Base-by-base conservation (phyloP, 139 green algal species). In the Edaphochlamys debaryana region DNA sequence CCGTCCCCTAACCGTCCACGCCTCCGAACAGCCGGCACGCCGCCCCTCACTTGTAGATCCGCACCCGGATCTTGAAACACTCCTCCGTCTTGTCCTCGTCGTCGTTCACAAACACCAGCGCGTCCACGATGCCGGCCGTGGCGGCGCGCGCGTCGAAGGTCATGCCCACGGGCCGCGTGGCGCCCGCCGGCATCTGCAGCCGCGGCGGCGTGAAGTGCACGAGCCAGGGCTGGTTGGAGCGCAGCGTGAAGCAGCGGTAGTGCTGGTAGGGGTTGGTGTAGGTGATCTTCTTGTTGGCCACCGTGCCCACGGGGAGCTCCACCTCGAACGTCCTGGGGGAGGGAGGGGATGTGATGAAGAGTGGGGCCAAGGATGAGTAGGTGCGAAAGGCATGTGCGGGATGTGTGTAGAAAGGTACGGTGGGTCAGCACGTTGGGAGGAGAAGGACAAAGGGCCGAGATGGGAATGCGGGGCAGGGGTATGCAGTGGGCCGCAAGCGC, bases 241-340 rank as follows among this genome's bases (percentile, higher is more conserved):
- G 75, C 50, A 94, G 70, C 38, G 77, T 87, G 86, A 94, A 92
- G 40, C 73, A 81, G 38, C 86, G 80, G 82, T 79, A 90, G n/a
- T 77, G 79, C 67, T 89, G 85, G 82, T 94, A 94, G 38, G 89
- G 89, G 87, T 94, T 94, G 70, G 88, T 90, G 81, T 92, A 89
- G 71, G 54, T 89, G 82, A 94, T 92, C 88, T 92, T 92, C 90
- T 94, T 94, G 88, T 94, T 91, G 36, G 79, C 86, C 48, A 90
- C 79, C 0, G 85, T 82, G 38, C 88, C 88, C 37, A 79, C 82
- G 1, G 87, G 86, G 19, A 93, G 56, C 81, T 93, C 89, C 54
- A 93, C 79, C 81, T 93, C 86, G 77, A 92, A 91, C 5, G 87
- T 91, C 50, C 85, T 89, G 85, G n/a, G 0, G 32, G 70, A 8